Percentiles rank a stretch among this genome's conserved stretches.
phyloP scores from a whole-genome alignment of 352 stramenopile genomes.

The Hyaloperonospora brassicae region DNA sequence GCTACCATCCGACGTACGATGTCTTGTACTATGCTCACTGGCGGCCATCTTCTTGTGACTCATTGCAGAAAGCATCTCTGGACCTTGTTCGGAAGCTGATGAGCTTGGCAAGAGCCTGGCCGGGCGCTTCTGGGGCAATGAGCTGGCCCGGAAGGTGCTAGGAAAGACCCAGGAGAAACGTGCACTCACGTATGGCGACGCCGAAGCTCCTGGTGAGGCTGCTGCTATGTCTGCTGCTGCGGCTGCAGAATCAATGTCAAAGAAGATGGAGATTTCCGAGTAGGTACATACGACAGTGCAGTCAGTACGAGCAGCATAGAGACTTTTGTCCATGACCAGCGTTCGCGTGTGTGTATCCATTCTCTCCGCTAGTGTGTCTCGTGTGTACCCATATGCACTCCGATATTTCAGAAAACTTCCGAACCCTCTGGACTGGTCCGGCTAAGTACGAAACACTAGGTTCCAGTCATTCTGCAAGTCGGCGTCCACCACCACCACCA shows the following conservation, averaged over 20 bases:
- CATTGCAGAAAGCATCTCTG: slow-evolving; percentile 39
- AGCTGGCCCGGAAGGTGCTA: slow-evolving; percentile 40
- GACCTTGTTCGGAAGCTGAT: slow-evolving; percentile 47
- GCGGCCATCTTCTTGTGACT: slow-evolving; percentile 1
- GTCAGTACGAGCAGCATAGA: slow-evolving; percentile 13
- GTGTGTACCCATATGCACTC: background rate
- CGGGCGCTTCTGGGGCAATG: slow-evolving; percentile 47
- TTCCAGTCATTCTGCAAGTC: slow-evolving; percentile 48
- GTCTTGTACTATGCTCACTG: background rate
- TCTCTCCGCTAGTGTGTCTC: background rate
- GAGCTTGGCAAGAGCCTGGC: slow-evolving; percentile 60
- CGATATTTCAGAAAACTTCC: background rate
- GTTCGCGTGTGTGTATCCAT: slow-evolving; percentile 7
- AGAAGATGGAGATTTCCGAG: slow-evolving; percentile 20
- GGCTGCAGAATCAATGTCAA: slow-evolving; percentile 2
- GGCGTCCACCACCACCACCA: slow-evolving; percentile 7
- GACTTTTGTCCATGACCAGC: background rate
- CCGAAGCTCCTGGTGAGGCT: slow-evolving; percentile 59
- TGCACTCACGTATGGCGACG: slow-evolving; percentile 68
- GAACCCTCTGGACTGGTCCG: slow-evolving; percentile 1
- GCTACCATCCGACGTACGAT: background rate
- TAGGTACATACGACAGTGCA: slow-evolving; percentile 10
- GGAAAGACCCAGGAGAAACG: slow-evolving; percentile 62
- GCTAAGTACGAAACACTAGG: slow-evolving; percentile 26
- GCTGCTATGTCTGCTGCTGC: slow-evolving; percentile 39